Evolutionary conservation across 805 yeast species (phyloP).

Genomic region (Torulaspora delbrueckii): DNA sequence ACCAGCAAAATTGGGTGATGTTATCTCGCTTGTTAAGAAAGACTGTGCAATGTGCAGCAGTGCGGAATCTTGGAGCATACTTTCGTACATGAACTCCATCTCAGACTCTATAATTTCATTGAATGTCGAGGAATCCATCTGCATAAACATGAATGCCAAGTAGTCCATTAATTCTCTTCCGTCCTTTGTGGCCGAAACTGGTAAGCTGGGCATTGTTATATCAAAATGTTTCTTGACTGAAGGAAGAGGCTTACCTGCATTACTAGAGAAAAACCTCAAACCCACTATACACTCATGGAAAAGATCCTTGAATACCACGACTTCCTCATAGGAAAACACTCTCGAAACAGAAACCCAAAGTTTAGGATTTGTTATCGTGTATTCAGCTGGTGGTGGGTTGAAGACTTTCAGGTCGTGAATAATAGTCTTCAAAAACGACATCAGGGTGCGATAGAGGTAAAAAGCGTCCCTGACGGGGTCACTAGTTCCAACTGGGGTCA

Average conservation of each 20-base stretch:
- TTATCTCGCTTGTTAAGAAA: slow-evolving; percentile 88
- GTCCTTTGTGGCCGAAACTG: slow-evolving; percentile 83
- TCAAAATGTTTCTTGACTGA: slow-evolving; percentile 44
- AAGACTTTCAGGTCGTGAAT: slow-evolving; percentile 85
- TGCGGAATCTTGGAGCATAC: slow-evolving; percentile 79
- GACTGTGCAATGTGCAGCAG: slow-evolving; percentile 88
- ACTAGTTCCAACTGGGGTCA: slow-evolving; percentile 43
- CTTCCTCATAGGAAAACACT: slow-evolving; percentile 78
- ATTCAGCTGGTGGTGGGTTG: slow-evolving; percentile 70
- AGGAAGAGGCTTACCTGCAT: slow-evolving; percentile 25
- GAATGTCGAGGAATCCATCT: slow-evolving; percentile 91
- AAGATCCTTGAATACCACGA: slow-evolving; percentile 64
- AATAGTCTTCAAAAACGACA: slow-evolving; percentile 86
- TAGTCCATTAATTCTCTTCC: slow-evolving; percentile 95
- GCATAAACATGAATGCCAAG: slow-evolving; percentile 87
- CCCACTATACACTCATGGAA: slow-evolving; percentile 84
- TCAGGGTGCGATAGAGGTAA: slow-evolving; percentile 76
- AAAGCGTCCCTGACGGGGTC: slow-evolving; percentile 86
- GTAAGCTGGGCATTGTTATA: slow-evolving; percentile 73
- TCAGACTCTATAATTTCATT: slow-evolving; percentile 85
- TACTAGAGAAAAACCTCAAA: slow-evolving; percentile 63
- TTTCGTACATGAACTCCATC: slow-evolving; percentile 67
- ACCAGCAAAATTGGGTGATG: slow-evolving; percentile 88
- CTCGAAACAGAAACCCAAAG: slow-evolving; percentile 85
- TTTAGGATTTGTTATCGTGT: slow-evolving; percentile 47